A percentile compares a stretch with the other conserved stretches of the same genome.
phyloP scores from a whole-genome alignment of 139 green algal genomes.

The Spirogloea muscicola region DNA sequence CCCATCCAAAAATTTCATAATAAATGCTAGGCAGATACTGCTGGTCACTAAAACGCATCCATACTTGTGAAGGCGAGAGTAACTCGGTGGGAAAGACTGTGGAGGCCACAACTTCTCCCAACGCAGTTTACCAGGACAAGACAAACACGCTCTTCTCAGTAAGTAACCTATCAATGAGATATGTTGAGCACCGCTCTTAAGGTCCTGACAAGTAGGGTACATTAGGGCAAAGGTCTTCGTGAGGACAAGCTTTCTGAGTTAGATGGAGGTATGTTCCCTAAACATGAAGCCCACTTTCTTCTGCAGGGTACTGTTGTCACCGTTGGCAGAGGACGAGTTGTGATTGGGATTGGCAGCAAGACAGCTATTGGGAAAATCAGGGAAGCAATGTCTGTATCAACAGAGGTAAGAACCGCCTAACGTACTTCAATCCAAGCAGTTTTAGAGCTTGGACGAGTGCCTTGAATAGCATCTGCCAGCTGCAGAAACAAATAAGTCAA shows the following conservation, averaged over 20 bases:
- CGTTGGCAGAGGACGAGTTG: constrained; percentile 58
- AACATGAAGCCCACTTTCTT: not conserved
- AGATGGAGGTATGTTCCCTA: not conserved
- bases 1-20: too few species aligned
- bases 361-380: constrained; percentile 81
- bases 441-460: too few species aligned
- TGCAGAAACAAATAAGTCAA: too few species aligned
- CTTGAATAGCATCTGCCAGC: too few species aligned
- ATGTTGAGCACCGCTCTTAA: not conserved
- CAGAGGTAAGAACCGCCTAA: constrained; percentile 31
- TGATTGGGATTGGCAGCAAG: constrained; percentile 64
- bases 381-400: constrained; percentile 39
- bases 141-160: constrained; percentile 53
- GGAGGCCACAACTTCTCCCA: constrained; percentile 10
- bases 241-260: not conserved
- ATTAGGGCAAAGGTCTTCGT: not conserved
- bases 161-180: constrained; percentile 2
- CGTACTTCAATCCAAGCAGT: too few species aligned
- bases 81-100: constrained; percentile 42
- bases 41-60: too few species aligned
- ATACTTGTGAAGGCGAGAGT: constrained; percentile 45
- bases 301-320: constrained; percentile 52
- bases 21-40: too few species aligned
- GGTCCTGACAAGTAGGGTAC: not conserved
- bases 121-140: constrained; percentile 70